These are phyloP conservation scores for Pleurotus citrinopileatus DNA, from an alignment of 768 basidiomycete species.

Conservation along the genomic window DNA sequence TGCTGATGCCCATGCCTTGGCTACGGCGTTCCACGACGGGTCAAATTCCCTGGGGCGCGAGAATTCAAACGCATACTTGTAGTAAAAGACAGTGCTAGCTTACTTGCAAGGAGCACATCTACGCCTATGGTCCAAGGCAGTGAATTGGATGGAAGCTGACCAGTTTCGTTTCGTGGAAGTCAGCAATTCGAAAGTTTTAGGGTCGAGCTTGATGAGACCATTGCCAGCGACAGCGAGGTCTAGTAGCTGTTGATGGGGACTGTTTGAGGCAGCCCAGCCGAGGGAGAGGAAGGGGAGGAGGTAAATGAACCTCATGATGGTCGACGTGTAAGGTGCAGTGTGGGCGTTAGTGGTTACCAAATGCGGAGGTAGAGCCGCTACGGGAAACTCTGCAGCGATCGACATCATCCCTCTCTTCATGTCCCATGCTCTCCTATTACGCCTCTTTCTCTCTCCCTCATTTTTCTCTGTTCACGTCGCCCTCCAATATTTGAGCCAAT, in stretches of 20 bases:
- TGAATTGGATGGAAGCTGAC: constrained; percentile 85
- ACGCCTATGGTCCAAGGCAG: constrained; percentile 77
- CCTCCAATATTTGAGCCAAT: constrained; percentile 78
- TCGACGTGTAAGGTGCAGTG: constrained; percentile 26
- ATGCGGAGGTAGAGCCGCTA: neutral
- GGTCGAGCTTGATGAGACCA: constrained; percentile 82
- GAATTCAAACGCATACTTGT: constrained; percentile 4
- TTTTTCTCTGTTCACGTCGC: constrained; percentile 96
- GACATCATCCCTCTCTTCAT: constrained; percentile 21
- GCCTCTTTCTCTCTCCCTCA: constrained; percentile 87
- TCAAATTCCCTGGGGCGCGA: constrained; percentile 67
- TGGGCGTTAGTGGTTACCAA: constrained; percentile 1
- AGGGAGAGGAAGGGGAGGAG: constrained; percentile 27
- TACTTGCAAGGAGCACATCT: constrained; percentile 93
- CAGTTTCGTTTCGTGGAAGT: constrained; percentile 77
- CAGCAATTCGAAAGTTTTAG: constrained; percentile 73
- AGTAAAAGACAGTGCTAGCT: constrained; percentile 26
- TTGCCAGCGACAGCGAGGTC: constrained; percentile 68
- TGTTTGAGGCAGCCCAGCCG: constrained; percentile 27
- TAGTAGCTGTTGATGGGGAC: constrained; percentile 55
- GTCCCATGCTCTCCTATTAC: constrained; percentile 85
- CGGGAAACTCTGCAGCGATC: neutral
- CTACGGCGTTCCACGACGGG: constrained; percentile 78
- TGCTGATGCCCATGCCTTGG: constrained; percentile 75
- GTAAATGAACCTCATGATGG: constrained; percentile 15